Evolutionary conservation across 257 asterid genomes (phyloP).

Genomic region (Plantago ovata): DNA sequence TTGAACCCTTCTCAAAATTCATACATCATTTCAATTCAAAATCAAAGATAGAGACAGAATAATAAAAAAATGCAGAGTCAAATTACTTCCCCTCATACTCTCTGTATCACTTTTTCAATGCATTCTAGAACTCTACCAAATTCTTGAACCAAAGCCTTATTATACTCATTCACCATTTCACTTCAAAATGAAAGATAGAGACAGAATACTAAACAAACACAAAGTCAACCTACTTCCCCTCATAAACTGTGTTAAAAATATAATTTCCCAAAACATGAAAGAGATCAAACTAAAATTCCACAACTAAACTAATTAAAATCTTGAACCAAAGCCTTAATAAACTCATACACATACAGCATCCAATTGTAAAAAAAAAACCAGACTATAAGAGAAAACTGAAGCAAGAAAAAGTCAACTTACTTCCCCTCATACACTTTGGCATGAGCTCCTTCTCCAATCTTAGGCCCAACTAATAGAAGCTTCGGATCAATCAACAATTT

Average conservation of each 20-base stretch:
- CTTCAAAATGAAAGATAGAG: slow-evolving; percentile 20
- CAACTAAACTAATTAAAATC: too few relatives aligned
- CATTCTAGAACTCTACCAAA: background rate
- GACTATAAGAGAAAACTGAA: background rate
- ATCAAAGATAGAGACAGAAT: background rate
- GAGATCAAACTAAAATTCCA: too few relatives aligned
- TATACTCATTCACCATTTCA: slow-evolving; percentile 4
- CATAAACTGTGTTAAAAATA: slow-evolving; percentile 50
- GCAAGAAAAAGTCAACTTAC: slow-evolving; percentile 54
- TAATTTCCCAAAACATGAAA: too few relatives aligned
- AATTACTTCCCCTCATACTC: background rate
- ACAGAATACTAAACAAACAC: background rate
- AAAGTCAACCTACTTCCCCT: slow-evolving; percentile 81
- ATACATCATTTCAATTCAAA: background rate
- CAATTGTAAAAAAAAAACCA: too few relatives aligned
- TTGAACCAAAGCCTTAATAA: too few relatives aligned
- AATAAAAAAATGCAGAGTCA: too few relatives aligned
- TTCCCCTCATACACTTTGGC: slow-evolving; percentile 94
- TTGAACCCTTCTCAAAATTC: background rate
- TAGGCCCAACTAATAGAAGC: slow-evolving; percentile 87
- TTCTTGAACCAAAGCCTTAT: background rate
- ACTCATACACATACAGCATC: too few relatives aligned
- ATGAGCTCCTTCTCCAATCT: slow-evolving; percentile 98
- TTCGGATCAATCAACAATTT: slow-evolving; percentile 90
- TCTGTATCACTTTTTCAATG: too few relatives aligned